These are phyloP conservation scores for Starmerella powellii DNA, from an alignment of 805 yeast genomes.

Conservation along the genomic window DNA sequence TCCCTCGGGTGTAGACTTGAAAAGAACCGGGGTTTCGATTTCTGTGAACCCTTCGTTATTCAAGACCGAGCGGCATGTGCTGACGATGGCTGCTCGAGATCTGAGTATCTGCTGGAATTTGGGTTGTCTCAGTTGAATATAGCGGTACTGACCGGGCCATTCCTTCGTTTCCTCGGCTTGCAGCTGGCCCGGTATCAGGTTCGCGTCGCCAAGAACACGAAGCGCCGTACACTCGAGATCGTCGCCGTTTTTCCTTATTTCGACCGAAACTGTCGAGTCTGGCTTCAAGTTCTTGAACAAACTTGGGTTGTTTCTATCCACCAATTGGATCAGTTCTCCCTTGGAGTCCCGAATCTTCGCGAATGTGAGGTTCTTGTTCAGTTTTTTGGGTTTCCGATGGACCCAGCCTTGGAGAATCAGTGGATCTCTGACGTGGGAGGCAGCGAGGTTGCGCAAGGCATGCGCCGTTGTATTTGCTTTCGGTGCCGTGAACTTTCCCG, in stretches of 20 bases:
- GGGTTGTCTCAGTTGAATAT: constrained; percentile 56
- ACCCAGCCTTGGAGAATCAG: constrained; percentile 72
- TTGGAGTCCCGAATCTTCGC: constrained; percentile 61
- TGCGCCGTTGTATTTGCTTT: not conserved
- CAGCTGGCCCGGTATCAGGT: constrained; percentile 55
- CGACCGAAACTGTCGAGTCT: constrained; percentile 63
- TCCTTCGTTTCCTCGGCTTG: constrained; percentile 36
- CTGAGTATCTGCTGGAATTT: constrained; percentile 24
- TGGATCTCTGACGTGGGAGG: not conserved
- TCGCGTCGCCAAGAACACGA: constrained; percentile 51
- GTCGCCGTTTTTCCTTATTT: constrained; percentile 31
- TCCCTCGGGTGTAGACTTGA: constrained; percentile 96
- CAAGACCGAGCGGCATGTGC: constrained; percentile 31
- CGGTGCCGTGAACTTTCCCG: not conserved
- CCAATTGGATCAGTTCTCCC: constrained; percentile 56
- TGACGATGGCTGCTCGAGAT: constrained; percentile 29
- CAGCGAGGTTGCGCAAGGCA: too few species aligned
- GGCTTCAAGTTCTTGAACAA: constrained; percentile 41
- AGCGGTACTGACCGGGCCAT: constrained; percentile 71
- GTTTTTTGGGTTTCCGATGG: constrained; percentile 55
- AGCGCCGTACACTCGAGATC: constrained; percentile 47
- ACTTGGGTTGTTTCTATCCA: constrained; percentile 32
- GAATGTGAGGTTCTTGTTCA: constrained; percentile 55
- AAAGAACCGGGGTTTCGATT: constrained; percentile 82
- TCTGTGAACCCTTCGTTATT: constrained; percentile 49